These are phyloP conservation scores for Musa troglodytarum DNA, from an alignment of 176 grass and related monocot species.

Conservation along the genomic window DNA sequence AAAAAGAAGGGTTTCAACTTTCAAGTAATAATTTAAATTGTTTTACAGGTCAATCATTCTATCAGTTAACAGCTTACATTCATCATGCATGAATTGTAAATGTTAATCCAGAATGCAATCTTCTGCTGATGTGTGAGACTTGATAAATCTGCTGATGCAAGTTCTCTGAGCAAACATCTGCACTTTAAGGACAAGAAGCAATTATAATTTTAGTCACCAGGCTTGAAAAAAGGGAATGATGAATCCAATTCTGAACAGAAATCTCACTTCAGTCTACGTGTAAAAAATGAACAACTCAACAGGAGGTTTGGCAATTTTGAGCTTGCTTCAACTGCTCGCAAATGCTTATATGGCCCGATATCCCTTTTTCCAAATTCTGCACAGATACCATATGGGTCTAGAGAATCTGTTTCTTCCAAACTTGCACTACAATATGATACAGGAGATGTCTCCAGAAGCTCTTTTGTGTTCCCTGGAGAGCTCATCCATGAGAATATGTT, in stretches of 20 bases:
- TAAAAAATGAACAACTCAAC: constrained; percentile 31
- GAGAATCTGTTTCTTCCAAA: constrained; percentile 41
- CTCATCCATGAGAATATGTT: constrained; percentile 64
- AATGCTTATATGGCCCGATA: constrained; percentile 65
- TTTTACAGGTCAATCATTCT: not conserved
- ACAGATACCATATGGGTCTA: constrained; percentile 65
- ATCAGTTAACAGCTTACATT: constrained; percentile 53
- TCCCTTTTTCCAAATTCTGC: constrained; percentile 60
- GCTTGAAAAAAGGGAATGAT: not conserved
- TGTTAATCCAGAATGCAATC: constrained; percentile 98
- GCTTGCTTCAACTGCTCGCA: constrained; percentile 41
- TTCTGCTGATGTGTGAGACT: constrained; percentile 83
- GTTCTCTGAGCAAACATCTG: constrained; percentile 58
- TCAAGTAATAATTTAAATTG: not conserved
- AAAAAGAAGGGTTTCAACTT: not conserved
- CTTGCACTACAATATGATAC: constrained; percentile 48
- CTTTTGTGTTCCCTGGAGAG: constrained; percentile 22
- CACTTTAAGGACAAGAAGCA: constrained; percentile 12
- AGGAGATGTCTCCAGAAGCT: constrained; percentile 39
- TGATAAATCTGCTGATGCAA: constrained; percentile 48
- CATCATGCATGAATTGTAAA: constrained; percentile 98
- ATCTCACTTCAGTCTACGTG: constrained; percentile 66
- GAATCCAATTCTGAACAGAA: not conserved
- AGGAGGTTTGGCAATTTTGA: constrained; percentile 41
- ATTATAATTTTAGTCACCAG: not conserved